Conservation (phyloP, 148 eudicot genomes). For the Agrostemma githago region DNA sequence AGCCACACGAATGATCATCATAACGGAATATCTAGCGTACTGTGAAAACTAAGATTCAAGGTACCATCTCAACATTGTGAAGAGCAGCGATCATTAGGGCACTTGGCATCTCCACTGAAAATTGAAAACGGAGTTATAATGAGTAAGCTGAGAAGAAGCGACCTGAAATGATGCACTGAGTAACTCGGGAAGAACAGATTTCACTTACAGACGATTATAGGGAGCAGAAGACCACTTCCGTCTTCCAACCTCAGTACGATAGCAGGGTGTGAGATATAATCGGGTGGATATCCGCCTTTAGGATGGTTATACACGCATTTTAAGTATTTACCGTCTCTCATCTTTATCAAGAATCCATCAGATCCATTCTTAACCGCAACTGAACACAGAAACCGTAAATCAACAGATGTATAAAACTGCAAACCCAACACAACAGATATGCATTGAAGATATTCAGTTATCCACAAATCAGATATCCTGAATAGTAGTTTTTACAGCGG, state of each 20-base stretch:
- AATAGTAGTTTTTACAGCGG: too few relatives aligned
- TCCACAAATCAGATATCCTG: too few relatives aligned
- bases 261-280: slow-evolving; percentile 92
- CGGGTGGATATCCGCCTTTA: slow-evolving; percentile 70
- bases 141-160: slow-evolving; percentile 4
- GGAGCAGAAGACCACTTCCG: slow-evolving; percentile 82
- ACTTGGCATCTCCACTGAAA: slow-evolving; percentile 91
- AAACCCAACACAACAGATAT: background rate
- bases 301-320: slow-evolving; percentile 80
- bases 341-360: slow-evolving; percentile 79
- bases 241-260: slow-evolving; percentile 94
- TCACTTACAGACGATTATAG: slow-evolving; percentile 83
- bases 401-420: background rate
- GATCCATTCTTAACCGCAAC: slow-evolving; percentile 88
- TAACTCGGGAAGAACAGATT: background rate
- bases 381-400: slow-evolving; percentile 20
- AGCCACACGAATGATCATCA: slow-evolving; percentile 8
- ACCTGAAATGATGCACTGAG: background rate
- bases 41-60: background rate
- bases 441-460: background rate
- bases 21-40: background rate
- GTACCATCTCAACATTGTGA: slow-evolving; percentile 77
- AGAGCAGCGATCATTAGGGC: slow-evolving; percentile 80
- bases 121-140: slow-evolving; percentile 6
- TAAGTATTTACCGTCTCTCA: slow-evolving; percentile 82